Base-by-base conservation (phyloP, 768 basidiomycete genomes). In the Lentinus tigrinus region DNA sequence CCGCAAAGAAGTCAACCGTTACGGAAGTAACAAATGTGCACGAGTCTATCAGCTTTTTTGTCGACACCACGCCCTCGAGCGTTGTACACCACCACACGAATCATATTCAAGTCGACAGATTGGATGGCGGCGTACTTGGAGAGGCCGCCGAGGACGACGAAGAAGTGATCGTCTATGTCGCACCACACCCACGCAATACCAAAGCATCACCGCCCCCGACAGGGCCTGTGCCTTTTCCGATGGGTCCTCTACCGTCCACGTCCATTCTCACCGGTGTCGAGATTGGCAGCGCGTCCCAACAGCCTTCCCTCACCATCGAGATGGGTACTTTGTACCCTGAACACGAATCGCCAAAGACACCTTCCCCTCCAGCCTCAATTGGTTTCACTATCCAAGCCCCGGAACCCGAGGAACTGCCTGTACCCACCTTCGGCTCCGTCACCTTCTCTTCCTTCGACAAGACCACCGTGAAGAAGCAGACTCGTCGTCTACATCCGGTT, bases 101-200 rank as follows among this genome's bases (percentile, higher is more conserved):
- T 6, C 34, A 24, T 7, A 52, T 57, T 9, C 27, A 49, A 4
- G 47, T 62, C 39, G 52, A 68, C 19, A 47, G 37, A 42, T 19
- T 55, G 6, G 47, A 56, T 5, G 56, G 62, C 19, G 64, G 17
- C 26, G 47, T 56, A 27, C 65, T 61, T 28, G 58, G 17, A 24
- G 26, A 54, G 47, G 21, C 17, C 13, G 10, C 9, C 16, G 34
- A 28, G 21, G 58, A 57, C 46, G 56, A 56, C 24, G 63, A 66
- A n/a, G 90, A 92, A 55, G 67, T 81, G 4, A 91, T 92, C 54
- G 89, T 92, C 10, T 91, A 91, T 65, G 85, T 84, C 24, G 88
- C 89, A 0, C 89, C 90, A 0, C 81, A 88, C 65, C 89, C 89
- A 4, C 81, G 87, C 1, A 64, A 64, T 19, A 49, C 37, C 8